Evolutionary conservation across 1,284 basidiomycete species (phyloP), one percentile per base, ranked within the genome.

Genomic region (Boletus mariae): DNA sequence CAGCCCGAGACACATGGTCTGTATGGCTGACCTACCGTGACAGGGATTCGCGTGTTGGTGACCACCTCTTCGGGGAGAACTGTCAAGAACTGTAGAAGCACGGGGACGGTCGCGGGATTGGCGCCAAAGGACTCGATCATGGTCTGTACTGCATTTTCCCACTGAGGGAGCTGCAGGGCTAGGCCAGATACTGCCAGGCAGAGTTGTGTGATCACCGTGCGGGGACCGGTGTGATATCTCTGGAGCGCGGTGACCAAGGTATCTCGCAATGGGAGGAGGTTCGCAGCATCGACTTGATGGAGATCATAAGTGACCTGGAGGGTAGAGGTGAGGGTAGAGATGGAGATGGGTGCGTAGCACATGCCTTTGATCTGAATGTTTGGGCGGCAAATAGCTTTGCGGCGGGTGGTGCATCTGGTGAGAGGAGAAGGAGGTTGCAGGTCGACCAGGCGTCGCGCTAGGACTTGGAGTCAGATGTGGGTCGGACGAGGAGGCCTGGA

Each of bases 391-490:
- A 98, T 46, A 98, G 74, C 65, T 94, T 91, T 34, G 92, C 92
- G 54, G 93, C 83, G 46, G 80, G 71, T 1, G 94, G 90, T 5
- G 86, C 83, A 59, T 94, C 89, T 45, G 85, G 82, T 3, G 88
- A 84, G 53, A 89, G 83, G 52, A 99, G 83, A 56, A 99, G 82
- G 63, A 88, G 77, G 75, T 98, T 96, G 72, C 94, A 96, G 46
- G 91, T 93, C 61, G 87, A 80, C 97, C 97, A 99, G 63, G 97
- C 96, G 71, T 98, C 92, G 68, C 85, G 81, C 92, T 98, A 82
- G 73, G 74, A 75, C 75, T 71, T 70, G 69, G 71, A 69, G 80
- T 87, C 75, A 85, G 83, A 84, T 74, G 75, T 70, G 72, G 75
- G 76, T 75, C 70, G 78, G 64, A 76, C 62, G 66, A 63, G 48